These are phyloP conservation scores for Dianthus caryophyllus DNA, from an alignment of 148 eudicot genomes.

Conservation along the genomic window DNA sequence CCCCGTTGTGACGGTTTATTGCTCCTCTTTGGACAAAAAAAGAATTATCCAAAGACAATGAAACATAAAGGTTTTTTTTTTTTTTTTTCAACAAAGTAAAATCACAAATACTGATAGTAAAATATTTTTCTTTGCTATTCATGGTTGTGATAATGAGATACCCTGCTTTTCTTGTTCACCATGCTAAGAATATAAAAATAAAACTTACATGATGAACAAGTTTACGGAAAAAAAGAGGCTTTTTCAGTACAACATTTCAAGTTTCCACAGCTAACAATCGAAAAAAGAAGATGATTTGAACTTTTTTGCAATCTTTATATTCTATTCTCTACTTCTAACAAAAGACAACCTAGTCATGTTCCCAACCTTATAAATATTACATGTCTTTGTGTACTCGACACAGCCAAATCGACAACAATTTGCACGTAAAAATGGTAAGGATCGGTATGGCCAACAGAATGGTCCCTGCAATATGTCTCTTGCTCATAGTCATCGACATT, in stretches of 20 bases:
- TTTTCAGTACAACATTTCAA: not conserved
- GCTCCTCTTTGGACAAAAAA: too few species aligned
- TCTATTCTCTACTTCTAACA: constrained; percentile 35
- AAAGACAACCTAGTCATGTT: not conserved
- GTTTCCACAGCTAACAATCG: not conserved
- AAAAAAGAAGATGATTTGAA: constrained; percentile 10
- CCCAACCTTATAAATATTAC: constrained; percentile 17
- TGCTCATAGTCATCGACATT: constrained; percentile 64
- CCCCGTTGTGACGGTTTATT: too few species aligned
- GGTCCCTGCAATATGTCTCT: constrained; percentile 49
- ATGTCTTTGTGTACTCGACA: not conserved
- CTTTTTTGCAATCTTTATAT: constrained; percentile 31
- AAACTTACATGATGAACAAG: too few species aligned
- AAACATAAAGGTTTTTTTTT: too few species aligned
- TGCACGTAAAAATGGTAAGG: constrained; percentile 9
- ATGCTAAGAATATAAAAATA: too few species aligned
- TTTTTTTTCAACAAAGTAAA: too few species aligned
- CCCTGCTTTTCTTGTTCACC: not conserved
- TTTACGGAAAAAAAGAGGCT: not conserved
- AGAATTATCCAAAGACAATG: too few species aligned
- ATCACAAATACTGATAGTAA: too few species aligned
- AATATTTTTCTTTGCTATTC: too few species aligned
- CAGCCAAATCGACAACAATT: not conserved
- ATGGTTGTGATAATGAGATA: not conserved
- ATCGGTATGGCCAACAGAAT: constrained; percentile 35